These are phyloP conservation scores for Phylloporus rhodoxanthus DNA, from an alignment of 768 basidiomycete genomes.

Conservation along the genomic window DNA sequence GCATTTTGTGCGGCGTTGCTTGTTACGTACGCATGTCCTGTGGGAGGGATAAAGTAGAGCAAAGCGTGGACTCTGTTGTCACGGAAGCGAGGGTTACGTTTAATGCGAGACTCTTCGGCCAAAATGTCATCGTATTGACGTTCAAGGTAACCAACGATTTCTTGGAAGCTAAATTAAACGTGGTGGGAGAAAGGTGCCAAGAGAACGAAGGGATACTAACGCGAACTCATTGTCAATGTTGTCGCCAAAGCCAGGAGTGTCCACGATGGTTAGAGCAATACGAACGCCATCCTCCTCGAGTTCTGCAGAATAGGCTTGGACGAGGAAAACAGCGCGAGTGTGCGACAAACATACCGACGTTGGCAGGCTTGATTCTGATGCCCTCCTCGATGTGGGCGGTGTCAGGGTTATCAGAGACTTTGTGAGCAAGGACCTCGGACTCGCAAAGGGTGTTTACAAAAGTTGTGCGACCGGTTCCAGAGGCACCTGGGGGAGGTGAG, in stretches of 20 bases:
- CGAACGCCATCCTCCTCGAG: conserved; percentile 98
- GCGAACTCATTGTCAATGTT: conserved; percentile 98
- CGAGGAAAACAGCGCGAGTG: neutral
- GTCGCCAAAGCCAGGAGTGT: conserved; percentile 98
- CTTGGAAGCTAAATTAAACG: conserved; percentile 69
- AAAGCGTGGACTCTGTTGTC: conserved; percentile 96
- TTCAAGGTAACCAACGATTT: conserved; percentile 94
- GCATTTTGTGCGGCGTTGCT: neutral
- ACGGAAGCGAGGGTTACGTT: conserved; percentile 98
- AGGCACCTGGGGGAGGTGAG: conserved; percentile 62
- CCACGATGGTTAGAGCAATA: conserved; percentile 95
- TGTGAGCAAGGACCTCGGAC: conserved; percentile 85
- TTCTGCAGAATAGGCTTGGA: conserved; percentile 44
- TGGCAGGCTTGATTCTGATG: conserved; percentile 90
- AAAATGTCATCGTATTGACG: conserved; percentile 99
- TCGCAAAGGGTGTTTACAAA: conserved; percentile 99
- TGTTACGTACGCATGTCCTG: conserved; percentile 83
- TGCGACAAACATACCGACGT: conserved; percentile 57
- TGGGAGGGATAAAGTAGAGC: conserved; percentile 97
- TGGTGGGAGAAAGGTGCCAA: conserved; percentile 6
- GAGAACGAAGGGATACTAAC: conserved; percentile 45
- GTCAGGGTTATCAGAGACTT: conserved; percentile 76
- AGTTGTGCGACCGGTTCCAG: conserved; percentile 95
- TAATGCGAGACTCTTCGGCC: conserved; percentile 97
- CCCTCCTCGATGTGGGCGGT: conserved; percentile 92